Evolutionary conservation across 2,329 filamentous ascomycete species (phyloP).

Genomic region (Rhynchosporium secalis): DNA sequence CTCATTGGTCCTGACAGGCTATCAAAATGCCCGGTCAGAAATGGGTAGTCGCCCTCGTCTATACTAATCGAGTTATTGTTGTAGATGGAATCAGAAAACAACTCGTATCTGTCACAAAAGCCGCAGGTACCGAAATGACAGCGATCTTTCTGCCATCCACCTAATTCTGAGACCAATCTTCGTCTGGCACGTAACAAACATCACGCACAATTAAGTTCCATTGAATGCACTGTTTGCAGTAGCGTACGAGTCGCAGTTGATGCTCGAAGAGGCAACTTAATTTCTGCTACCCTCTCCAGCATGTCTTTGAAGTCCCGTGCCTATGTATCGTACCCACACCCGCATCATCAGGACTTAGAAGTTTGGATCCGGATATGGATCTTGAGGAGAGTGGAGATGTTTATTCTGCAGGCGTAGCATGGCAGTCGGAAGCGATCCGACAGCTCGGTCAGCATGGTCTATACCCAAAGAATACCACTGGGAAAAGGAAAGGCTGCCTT

Average conservation of each 20-base stretch:
- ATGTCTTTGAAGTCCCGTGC: neutral
- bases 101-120: slow-evolving; percentile 14
- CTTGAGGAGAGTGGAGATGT: slow-evolving; percentile 8
- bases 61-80: neutral
- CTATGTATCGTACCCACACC: neutral
- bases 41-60: neutral
- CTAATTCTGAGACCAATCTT: slow-evolving; percentile 12
- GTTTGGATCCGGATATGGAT: neutral
- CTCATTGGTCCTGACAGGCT: neutral
- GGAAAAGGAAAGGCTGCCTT: neutral
- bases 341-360: neutral
- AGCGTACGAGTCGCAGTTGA: neutral
- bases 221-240: slow-evolving; percentile 13
- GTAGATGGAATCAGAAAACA: neutral
- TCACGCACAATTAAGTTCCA: neutral
- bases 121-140: slow-evolving; percentile 12
- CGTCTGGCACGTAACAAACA: slow-evolving; percentile 5
- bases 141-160: neutral
- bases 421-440: neutral
- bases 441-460: slow-evolving; percentile 4
- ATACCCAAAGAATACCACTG: neutral
- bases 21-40: slow-evolving; percentile 2
- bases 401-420: neutral
- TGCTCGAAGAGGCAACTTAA: neutral
- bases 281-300: neutral